Conservation (phyloP, 495 filamentous ascomycete genomes). For the Evernia prunastri region DNA sequence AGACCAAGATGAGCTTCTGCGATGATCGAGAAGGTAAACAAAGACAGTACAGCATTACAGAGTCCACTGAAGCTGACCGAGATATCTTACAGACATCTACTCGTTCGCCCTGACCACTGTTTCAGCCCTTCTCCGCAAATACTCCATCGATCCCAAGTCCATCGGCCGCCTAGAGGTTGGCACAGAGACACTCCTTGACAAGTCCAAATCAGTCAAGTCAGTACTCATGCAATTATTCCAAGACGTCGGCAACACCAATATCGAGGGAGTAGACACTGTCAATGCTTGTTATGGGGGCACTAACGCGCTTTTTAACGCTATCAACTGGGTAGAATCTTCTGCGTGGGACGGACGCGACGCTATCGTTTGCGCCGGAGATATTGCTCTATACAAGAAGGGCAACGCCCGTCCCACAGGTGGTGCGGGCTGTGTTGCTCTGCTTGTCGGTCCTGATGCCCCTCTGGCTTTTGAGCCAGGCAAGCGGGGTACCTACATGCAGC, state of each 20-base stretch:
- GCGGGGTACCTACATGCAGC: constrained; percentile 85
- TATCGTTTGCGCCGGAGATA: constrained; percentile 91
- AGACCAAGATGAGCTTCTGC: constrained; percentile 99
- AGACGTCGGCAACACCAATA: constrained; percentile 75
- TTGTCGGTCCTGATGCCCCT: constrained; percentile 89
- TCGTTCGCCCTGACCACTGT: constrained; percentile 85
- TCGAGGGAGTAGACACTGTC: constrained; percentile 93
- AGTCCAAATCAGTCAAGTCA: constrained; percentile 99
- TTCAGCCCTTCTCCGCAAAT: constrained; percentile 84
- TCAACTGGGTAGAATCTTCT: constrained; percentile 98
- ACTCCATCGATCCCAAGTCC: constrained; percentile 82
- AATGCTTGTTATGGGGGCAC: constrained; percentile 99
- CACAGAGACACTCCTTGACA: constrained; percentile 96
- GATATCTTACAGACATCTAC: constrained; percentile 74
- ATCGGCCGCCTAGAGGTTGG: constrained; percentile 95
- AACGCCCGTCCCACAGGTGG: constrained; percentile 92
- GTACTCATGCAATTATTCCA: constrained; percentile 97
- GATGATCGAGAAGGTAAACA: constrained; percentile 89
- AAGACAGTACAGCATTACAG: neutral
- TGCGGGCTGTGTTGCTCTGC: constrained; percentile 88
- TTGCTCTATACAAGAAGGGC: constrained; percentile 96
- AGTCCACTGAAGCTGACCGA: constrained; percentile 13
- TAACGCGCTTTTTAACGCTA: constrained; percentile 91
- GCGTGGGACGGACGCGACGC: constrained; percentile 95
- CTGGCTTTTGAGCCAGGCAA: constrained; percentile 87